Conservation (phyloP, 192 early-diverging fungal genomes). For the Rhizophagus clarus region DNA sequence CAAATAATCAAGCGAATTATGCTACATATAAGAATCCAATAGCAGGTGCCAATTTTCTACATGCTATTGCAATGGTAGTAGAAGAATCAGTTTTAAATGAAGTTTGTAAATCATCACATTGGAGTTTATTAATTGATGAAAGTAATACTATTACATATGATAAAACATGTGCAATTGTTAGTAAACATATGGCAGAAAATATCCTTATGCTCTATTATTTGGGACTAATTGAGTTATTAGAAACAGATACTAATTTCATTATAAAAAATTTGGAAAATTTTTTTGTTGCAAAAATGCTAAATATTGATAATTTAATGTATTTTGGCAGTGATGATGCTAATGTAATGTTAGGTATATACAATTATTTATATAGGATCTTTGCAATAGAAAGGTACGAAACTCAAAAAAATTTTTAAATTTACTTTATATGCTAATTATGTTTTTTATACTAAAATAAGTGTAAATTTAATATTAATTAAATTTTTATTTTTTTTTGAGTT, state of each 20-base stretch:
- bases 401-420: no score
- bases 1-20: not conserved
- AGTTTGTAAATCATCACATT: not conserved
- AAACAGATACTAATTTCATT: not conserved
- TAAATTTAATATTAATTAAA: no score
- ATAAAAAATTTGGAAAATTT: not conserved
- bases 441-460: no score
- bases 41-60: not conserved
- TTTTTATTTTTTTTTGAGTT: no score
- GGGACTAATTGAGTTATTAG: not conserved
- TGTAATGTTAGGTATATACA: not conserved
- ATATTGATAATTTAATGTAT: slow-evolving; percentile 1
- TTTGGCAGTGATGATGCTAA: not conserved
- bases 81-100: slow-evolving; percentile 2
- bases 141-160: slow-evolving; percentile 20
- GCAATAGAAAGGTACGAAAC: no score
- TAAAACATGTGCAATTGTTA: slow-evolving; percentile 12
- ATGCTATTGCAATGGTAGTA: slow-evolving; percentile 10
- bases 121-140: slow-evolving; percentile 18
- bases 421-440: no score
- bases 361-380: not conserved
- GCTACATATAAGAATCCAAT: not conserved
- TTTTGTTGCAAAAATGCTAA: slow-evolving; percentile 15
- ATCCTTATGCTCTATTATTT: not conserved
- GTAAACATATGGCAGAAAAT: not conserved